These are phyloP conservation scores for Phytophthora megakarya DNA, from an alignment of 352 stramenopile species.

Conservation along the genomic window DNA sequence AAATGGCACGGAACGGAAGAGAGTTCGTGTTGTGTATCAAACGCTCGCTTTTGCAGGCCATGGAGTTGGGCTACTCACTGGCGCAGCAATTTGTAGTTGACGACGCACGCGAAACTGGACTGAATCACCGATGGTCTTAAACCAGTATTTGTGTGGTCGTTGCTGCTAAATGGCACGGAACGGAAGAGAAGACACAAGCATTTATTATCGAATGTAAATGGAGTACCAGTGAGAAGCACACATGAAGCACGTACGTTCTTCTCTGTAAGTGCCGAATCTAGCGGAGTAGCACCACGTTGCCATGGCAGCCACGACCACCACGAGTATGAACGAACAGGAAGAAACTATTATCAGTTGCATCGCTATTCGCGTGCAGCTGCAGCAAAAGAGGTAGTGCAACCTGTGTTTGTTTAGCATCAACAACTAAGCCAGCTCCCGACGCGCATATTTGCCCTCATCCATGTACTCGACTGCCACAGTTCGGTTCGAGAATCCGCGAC, in stretches of 20 bases:
- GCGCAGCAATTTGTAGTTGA: conserved; percentile 55
- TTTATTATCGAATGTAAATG: conserved; percentile 44
- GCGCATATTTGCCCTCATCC: conserved; percentile 87
- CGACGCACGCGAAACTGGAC: conserved; percentile 14
- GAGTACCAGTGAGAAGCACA: conserved; percentile 29
- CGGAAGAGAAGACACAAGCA: conserved; percentile 35
- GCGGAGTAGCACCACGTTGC: not conserved
- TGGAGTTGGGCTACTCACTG: conserved; percentile 68
- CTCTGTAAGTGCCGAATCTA: conserved; percentile 15
- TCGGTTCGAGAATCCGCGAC: conserved; percentile 93
- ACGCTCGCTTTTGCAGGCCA: too few relatives aligned
- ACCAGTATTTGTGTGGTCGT: conserved; percentile 1
- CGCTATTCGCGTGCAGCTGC: conserved; percentile 3
- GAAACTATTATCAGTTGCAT: conserved; percentile 15
- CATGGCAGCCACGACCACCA: not conserved
- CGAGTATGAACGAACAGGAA: not conserved
- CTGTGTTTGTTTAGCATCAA: conserved; percentile 4
- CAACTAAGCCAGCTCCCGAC: conserved; percentile 65
- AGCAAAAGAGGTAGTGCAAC: conserved; percentile 11
- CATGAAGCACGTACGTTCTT: conserved; percentile 35
- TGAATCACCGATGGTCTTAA: not conserved
- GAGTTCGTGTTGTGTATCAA: too few relatives aligned
- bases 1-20: conserved; percentile 27
- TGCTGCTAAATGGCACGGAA: conserved; percentile 24
- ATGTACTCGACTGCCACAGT: conserved; percentile 92